Conservation (phyloP, 148 eudicot species). For the Amaranthus hypochondriacus region DNA sequence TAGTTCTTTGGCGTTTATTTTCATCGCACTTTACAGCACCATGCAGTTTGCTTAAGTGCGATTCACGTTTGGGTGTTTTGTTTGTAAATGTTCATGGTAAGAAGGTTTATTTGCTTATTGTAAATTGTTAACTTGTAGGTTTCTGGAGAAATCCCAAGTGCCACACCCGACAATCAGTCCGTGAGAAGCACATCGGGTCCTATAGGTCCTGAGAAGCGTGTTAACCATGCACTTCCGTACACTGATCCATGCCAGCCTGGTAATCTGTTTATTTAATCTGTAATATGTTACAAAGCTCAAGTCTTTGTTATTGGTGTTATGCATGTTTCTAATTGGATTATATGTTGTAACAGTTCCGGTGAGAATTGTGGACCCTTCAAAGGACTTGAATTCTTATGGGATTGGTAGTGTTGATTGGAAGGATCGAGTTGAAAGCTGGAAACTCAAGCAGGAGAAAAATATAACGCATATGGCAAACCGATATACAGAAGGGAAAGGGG, state of each 20-base stretch:
- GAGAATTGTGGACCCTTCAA: constrained; percentile 93
- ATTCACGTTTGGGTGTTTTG: background rate
- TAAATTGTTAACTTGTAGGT: constrained; percentile 35
- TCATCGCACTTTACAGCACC: no score
- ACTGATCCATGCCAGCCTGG: constrained; percentile 94
- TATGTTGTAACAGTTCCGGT: constrained; percentile 67
- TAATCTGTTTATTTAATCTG: constrained; percentile 19
- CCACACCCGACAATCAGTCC: constrained; percentile 76
- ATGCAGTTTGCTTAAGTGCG: no score
- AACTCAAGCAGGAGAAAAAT: constrained; percentile 90
- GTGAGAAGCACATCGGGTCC: constrained; percentile 94
- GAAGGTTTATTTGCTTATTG: constrained; percentile 2
- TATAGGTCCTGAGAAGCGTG: constrained; percentile 74
- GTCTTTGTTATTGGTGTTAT: constrained; percentile 4
- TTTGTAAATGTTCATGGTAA: background rate
- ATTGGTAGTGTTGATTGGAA: constrained; percentile 97
- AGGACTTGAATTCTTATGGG: constrained; percentile 91
- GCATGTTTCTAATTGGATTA: constrained; percentile 12
- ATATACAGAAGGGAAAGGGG: constrained; percentile 85
- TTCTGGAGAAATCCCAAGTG: constrained; percentile 87
- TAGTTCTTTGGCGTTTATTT: no score
- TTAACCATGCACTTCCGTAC: constrained; percentile 63
- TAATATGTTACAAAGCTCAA: background rate
- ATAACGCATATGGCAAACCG: constrained; percentile 50
- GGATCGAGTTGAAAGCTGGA: constrained; percentile 99